Conservation (phyloP, 345 rosid species). For the Microthlaspi erraticum region DNA sequence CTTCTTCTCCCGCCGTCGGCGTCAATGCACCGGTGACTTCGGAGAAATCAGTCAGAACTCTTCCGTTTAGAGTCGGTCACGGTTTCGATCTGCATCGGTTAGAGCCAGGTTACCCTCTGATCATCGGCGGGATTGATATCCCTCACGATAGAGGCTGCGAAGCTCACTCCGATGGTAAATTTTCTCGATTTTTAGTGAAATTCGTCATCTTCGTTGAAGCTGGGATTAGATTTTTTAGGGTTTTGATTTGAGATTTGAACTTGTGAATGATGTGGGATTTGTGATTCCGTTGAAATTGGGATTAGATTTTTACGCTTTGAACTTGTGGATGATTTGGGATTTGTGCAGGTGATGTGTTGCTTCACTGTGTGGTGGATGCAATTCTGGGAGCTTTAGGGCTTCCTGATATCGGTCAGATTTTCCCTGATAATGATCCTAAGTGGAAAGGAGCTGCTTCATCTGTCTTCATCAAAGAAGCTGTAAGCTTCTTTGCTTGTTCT, state of each 20-base stretch:
- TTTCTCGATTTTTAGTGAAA: background rate
- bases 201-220: too few relatives aligned
- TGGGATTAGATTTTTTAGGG: too few relatives aligned
- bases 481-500: constrained; percentile 46
- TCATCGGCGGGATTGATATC: constrained; percentile 88
- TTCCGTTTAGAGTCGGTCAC: constrained; percentile 93
- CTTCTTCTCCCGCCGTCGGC: constrained; percentile 53
- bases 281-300: too few relatives aligned
- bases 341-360: constrained; percentile 92
- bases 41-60: constrained; percentile 50
- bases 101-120: constrained; percentile 95
- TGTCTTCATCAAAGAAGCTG: constrained; percentile 93
- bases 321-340: constrained; percentile 11
- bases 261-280: too few relatives aligned
- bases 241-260: too few relatives aligned
- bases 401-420: constrained; percentile 98
- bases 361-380: constrained; percentile 98
- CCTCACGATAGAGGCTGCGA: constrained; percentile 98
- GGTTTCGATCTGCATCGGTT: constrained; percentile 94
- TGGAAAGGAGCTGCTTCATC: constrained; percentile 98
- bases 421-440: constrained; percentile 92
- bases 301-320: background rate
- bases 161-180: constrained; percentile 98
- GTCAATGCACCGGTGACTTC: constrained; percentile 54
- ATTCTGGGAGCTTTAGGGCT: constrained; percentile 94